Evolutionary conservation across 192 early-diverging fungal genomes (phyloP).

Genomic region (Dissophora ornata): DNA sequence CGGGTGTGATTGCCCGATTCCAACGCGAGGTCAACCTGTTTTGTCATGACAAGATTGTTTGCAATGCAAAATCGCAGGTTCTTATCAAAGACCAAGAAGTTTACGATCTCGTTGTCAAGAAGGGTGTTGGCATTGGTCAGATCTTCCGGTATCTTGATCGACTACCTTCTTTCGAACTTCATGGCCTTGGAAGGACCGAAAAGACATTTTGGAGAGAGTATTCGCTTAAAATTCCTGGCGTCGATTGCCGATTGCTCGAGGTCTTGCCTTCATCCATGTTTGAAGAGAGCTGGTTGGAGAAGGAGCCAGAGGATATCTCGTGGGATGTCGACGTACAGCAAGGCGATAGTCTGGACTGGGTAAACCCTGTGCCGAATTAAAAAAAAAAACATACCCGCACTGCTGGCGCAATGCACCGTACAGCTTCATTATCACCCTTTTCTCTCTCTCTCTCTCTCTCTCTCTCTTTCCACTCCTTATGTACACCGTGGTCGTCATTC

Average conservation of each 20-base stretch:
- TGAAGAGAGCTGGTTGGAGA: conserved; percentile 43
- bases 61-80: conserved; percentile 56
- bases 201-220: conserved; percentile 59
- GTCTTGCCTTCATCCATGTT: conserved; percentile 46
- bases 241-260: conserved; percentile 55
- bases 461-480: too few relatives aligned
- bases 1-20: conserved; percentile 42
- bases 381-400: too few relatives aligned
- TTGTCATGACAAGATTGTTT: conserved; percentile 53
- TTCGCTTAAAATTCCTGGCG: conserved; percentile 45
- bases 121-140: conserved; percentile 59
- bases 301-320: conserved; percentile 17
- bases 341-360: too few relatives aligned
- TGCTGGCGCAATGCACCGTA: too few relatives aligned
- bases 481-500: too few relatives aligned
- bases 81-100: conserved; percentile 50
- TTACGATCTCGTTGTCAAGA: conserved; percentile 50
- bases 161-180: conserved; percentile 54
- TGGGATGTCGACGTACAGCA: conserved; percentile 29
- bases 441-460: too few relatives aligned
- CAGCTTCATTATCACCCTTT: too few relatives aligned
- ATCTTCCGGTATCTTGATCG: conserved; percentile 58
- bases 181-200: conserved; percentile 42
- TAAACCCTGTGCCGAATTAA: too few relatives aligned
- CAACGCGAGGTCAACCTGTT: conserved; percentile 57